These are phyloP conservation scores for Gaeumannomyces sp. DNA, from an alignment of 2,329 filamentous ascomycete species.

Conservation along the genomic window DNA sequence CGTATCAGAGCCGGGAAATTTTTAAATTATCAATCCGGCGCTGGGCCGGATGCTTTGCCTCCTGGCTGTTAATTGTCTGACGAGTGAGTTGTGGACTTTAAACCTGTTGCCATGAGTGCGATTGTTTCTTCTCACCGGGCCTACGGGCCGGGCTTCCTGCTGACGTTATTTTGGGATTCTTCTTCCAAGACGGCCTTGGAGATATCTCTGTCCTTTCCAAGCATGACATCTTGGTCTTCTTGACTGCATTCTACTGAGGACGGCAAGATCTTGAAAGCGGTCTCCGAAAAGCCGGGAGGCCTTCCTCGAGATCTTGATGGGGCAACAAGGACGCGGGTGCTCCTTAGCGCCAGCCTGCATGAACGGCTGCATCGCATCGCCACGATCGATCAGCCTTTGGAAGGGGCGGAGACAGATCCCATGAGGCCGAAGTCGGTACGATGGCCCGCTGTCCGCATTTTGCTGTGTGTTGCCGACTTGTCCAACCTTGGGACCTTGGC, in stretches of 20 bases:
- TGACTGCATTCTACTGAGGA: not conserved
- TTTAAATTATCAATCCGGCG: too few species aligned
- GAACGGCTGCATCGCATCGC: not conserved
- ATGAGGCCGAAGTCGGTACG: not conserved
- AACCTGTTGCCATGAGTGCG: too few species aligned
- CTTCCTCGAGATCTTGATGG: not conserved
- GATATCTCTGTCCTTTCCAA: too few species aligned
- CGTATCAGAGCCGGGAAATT: too few species aligned
- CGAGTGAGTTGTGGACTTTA: too few species aligned
- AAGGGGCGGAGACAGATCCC: not conserved
- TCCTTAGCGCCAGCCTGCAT: not conserved
- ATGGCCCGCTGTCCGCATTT: not conserved
- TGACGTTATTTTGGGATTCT: too few species aligned
- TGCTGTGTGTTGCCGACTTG: not conserved
- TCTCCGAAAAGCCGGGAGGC: not conserved
- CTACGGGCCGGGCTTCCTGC: too few species aligned
- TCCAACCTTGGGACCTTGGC: not conserved
- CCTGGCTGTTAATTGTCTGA: too few species aligned
- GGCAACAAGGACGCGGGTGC: not conserved
- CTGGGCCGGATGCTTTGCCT: too few species aligned
- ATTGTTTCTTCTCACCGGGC: too few species aligned
- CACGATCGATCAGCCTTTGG: not conserved
- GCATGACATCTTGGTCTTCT: not conserved
- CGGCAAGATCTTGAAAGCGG: not conserved
- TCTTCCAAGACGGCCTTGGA: too few species aligned